Evolutionary conservation across 768 basidiomycete species (phyloP), one percentile per base, ranked within the genome.

Genomic region (Heimioporus sp.): DNA sequence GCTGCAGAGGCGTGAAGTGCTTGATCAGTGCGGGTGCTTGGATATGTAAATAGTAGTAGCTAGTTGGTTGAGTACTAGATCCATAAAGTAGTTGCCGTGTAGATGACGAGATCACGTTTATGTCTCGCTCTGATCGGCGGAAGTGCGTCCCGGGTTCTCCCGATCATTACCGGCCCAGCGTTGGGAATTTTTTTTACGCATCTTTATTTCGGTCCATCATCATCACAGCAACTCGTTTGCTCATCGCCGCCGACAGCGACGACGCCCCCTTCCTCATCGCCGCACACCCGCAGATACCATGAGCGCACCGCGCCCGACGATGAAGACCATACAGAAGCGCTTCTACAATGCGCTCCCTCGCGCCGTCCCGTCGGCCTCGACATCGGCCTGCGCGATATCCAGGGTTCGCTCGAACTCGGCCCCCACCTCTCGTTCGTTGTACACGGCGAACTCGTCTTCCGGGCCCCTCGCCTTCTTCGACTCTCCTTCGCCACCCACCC

Each of bases 241-340:
- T 48, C 57, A 30, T 44, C 52, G 48, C 47, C 46, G 38, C 31
- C 17, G 30, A 49, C 58, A 50, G 51, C 55, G 61, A 60, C 64
- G 45, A 56, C 43, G 13, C 19, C 32, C 31, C 10, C 17, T 40
- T 21, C 44, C 39, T 8, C 38, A 28, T 46, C 42, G 49, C 40
- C 12, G 37, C n/a, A 41, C 24, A 52, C 4, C 43, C 2, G 11
- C 17, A 0, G 20, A 46, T 16, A 53, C 50, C 16, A 75, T 74
- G 72, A 67, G 66, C 34, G 58, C 70, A 45, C 72, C 72, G 2
- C 68, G 70, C 17, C 65, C 71, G 43, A 71, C 76, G 56, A 78
- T 77, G 72, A 76, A 76, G 68, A 74, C 74, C 21, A 72, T 80
- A 21, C 76, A 76, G 55, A 82, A 80, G 59, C 75, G 79, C n/a